A percentile compares a stretch with the other conserved stretches of the same genome.
Evolutionary conservation across 345 rosid species (phyloP).

Genomic region (Limnanthes douglasii): DNA sequence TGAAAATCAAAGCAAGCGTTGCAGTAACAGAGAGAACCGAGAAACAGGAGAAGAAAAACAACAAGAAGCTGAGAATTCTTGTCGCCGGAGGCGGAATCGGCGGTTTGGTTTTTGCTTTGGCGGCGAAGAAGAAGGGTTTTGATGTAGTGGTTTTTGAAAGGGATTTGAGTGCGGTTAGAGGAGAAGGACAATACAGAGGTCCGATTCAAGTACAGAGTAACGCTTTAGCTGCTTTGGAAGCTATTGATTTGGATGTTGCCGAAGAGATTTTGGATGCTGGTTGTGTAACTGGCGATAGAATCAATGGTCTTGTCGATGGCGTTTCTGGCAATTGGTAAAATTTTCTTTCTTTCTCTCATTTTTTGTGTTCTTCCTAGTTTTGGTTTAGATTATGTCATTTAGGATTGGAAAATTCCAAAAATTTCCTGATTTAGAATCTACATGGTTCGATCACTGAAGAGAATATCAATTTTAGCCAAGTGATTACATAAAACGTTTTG

Average conservation of each 20-base stretch:
- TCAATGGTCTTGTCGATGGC: constrained; percentile 91
- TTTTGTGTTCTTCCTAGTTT: background rate
- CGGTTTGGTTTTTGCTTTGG: constrained; percentile 75
- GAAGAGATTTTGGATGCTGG: constrained; percentile 78
- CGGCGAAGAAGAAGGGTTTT: constrained; percentile 79
- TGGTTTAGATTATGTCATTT: too few relatives aligned
- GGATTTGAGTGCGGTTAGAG: constrained; percentile 85
- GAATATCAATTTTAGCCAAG: too few relatives aligned
- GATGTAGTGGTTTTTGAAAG: constrained; percentile 82
- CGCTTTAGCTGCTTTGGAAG: constrained; percentile 94
- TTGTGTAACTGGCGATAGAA: constrained; percentile 87
- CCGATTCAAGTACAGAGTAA: constrained; percentile 94
- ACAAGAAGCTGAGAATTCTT: constrained; percentile 45
- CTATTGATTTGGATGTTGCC: constrained; percentile 74
- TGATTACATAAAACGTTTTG: too few relatives aligned
- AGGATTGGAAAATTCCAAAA: too few relatives aligned
- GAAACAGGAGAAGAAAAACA: constrained; percentile 5
- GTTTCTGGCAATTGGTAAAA: constrained; percentile 84
- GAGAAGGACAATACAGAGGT: constrained; percentile 94
- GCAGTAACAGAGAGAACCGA: constrained; percentile 1
- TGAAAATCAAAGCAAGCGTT: constrained; percentile 31
- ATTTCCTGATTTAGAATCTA: too few relatives aligned
- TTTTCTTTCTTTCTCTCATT: too few relatives aligned
- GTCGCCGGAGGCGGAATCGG: constrained; percentile 96
- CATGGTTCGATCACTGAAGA: too few relatives aligned